Conservation (phyloP, 1,284 basidiomycete species). For the Puccinia horiana region DNA sequence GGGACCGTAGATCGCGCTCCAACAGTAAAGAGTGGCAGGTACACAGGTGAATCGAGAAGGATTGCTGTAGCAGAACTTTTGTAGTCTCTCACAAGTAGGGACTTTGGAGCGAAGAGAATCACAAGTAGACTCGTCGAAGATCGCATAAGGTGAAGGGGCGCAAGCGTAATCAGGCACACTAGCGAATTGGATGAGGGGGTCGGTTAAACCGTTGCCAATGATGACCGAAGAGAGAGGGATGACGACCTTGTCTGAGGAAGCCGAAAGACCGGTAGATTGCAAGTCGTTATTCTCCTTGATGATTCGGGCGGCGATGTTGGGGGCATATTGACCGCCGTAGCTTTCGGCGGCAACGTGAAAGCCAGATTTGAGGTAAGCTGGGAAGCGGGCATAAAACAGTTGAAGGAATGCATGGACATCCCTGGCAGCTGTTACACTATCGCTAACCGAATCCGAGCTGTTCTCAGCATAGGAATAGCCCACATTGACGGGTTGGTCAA, state of each 20-base stretch:
- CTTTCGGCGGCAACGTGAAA: conserved; percentile 63
- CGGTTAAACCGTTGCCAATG: conserved; percentile 78
- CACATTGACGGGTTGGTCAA: conserved; percentile 57
- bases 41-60: conserved; percentile 64
- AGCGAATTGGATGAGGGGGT: conserved; percentile 67
- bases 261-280: conserved; percentile 51
- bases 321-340: conserved; percentile 75
- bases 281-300: conserved; percentile 69
- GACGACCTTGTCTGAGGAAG: conserved; percentile 61
- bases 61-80: conserved; percentile 59
- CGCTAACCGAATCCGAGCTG: conserved; percentile 51
- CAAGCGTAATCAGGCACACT: conserved; percentile 77
- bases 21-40: conserved; percentile 62
- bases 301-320: conserved; percentile 75
- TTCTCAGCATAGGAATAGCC: conserved; percentile 57
- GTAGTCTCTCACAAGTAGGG: conserved; percentile 58
- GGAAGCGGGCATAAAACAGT: conserved; percentile 58
- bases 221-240: conserved; percentile 78
- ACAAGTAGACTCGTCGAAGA: conserved; percentile 65
- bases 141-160: conserved; percentile 67
- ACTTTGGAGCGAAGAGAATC: conserved; percentile 57
- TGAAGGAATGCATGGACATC: conserved; percentile 59
- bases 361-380: conserved; percentile 55
- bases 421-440: conserved; percentile 53
- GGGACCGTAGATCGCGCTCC: conserved; percentile 62